phyloP scores from a whole-genome alignment of 1,284 basidiomycete genomes.

The Ceratobasidium papillatum region DNA sequence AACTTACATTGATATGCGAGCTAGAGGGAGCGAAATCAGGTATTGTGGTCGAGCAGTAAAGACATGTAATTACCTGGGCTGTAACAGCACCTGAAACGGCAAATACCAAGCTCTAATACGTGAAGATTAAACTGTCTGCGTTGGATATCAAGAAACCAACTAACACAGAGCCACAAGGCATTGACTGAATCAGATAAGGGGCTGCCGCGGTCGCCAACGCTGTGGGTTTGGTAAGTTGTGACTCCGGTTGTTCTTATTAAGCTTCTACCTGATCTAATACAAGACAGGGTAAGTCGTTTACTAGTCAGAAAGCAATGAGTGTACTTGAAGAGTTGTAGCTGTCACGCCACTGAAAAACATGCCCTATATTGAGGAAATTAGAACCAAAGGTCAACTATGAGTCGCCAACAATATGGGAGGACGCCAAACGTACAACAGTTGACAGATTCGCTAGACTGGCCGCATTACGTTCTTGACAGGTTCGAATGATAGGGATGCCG shows the following conservation, averaged over 20 bases:
- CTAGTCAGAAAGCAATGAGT: neutral
- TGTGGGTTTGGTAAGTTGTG: no score
- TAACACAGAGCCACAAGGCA: no score
- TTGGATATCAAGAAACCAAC: no score
- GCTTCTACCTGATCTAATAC: constrained; percentile 16
- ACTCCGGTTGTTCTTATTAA: no score
- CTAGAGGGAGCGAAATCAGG: neutral
- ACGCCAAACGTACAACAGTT: constrained; percentile 56
- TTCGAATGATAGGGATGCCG: constrained; percentile 78
- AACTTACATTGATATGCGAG: constrained; percentile 44
- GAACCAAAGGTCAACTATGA: neutral
- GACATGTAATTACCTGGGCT: constrained; percentile 61
- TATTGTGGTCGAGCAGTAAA: neutral
- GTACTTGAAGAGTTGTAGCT: constrained; percentile 49
- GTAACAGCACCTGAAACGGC: constrained; percentile 80
- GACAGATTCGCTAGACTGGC: constrained; percentile 73
- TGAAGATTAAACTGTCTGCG: neutral
- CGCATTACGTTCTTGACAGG: constrained; percentile 74
- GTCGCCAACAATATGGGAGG: neutral
- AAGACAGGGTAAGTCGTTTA: neutral
- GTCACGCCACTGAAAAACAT: constrained; percentile 84
- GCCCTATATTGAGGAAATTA: constrained; percentile 51
- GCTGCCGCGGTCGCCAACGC: no score
- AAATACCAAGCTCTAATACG: constrained; percentile 61
- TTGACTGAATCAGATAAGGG: neutral